Evolutionary conservation across 192 early-diverging fungal genomes (phyloP), one percentile per base, ranked within the genome.

Genomic region (Coemansia sp.): DNA sequence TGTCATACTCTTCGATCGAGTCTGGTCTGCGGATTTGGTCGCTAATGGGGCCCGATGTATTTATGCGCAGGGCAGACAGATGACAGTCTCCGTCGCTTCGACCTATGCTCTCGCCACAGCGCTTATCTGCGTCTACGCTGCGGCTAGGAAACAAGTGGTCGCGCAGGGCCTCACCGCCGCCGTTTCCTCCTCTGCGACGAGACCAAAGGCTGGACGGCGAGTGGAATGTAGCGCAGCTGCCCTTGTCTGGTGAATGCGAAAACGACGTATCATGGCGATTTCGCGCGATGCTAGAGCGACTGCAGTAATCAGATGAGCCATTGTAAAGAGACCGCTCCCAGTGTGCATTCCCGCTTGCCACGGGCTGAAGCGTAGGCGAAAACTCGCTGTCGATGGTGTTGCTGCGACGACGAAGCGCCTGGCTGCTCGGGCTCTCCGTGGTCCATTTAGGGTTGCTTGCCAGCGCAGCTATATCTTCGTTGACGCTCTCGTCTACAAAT

Each of bases 401-500:
- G 66, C 62, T 68, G 6, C 72, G 56, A 14, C 23, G 23, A 25
- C 19, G 34, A 28, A 20, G 39, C 2, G n/a, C 8, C 30, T 13
- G 55, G 20, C 19, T 11, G 16, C 42, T 46, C 20, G 23, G 18
- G 36, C 23, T 47, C 14, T 39, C 57, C 27, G 39, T 8, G 2
- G 53, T 30, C 18, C 24, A 55, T 32, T 10, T 55, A 6, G 25
- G 49, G 22, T 27, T 13, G 22, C 49, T 30, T 28, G 53, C 16
- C 4, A 36, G 34, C 13, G 71, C 65, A 18, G 61, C 71, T 60
- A 73, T 73, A 20, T 67, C 62, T 32, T 67, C 58, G 30, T 61
- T 60, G 46, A 67, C 48, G 47, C 71, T 73, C 1, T 61, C 61
- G 55, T 73, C 71, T 0, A 73, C 65, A 62, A 68, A 54, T 0